Base-by-base conservation (phyloP, 345 rosid species). In the Alliaria petiolata region DNA sequence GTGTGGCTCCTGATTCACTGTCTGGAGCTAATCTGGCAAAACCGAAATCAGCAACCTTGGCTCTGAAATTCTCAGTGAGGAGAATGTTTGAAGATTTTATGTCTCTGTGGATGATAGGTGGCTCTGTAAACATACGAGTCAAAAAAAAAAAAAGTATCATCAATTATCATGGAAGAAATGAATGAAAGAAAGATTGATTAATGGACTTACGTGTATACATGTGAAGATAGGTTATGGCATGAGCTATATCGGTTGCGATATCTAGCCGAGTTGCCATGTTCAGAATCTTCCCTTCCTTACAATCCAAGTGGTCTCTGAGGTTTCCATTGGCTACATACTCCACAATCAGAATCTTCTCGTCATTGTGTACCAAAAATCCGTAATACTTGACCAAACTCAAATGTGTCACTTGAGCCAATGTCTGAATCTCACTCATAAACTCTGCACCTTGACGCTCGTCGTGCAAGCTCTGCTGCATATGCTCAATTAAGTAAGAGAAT, bases 31-130 rank as follows among this genome's bases (percentile, higher is more conserved):
- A 50, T 71, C 99, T 86, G 11, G 99, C 91, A 67, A 93, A 93
- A 10, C 97, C 99, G 55, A 91, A 95, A 70, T 91, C 96, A 2
- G 96, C 83, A 36, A 91, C 99, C 79, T 95, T 95, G 53, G 96
- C 96, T 78, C 97, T 87, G 71, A 84, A 82, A 31, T 83, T 95
- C 60, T 89, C 96, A 0, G 95, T 86, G 60, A 95, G 83, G 65
- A 95, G 96, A 79, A 91, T 89, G 86, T 91, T 89, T 81, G 99
- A 95, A 52, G 99, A 89, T 78, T 95, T 95, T 15, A 91, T 86
- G 68, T 91, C 97, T 77, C 99, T 83, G 69, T 95, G 99, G 65
- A 95, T 95, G 76, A 95, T 88, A 4, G 99, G 99, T 60, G 85
- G 96, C 76, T 95, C 99, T 95, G 39, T 7, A 36, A 38, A 36